These are phyloP conservation scores for Gnetum montanum DNA, from an alignment of 75 land plant species.

Conservation along the genomic window DNA sequence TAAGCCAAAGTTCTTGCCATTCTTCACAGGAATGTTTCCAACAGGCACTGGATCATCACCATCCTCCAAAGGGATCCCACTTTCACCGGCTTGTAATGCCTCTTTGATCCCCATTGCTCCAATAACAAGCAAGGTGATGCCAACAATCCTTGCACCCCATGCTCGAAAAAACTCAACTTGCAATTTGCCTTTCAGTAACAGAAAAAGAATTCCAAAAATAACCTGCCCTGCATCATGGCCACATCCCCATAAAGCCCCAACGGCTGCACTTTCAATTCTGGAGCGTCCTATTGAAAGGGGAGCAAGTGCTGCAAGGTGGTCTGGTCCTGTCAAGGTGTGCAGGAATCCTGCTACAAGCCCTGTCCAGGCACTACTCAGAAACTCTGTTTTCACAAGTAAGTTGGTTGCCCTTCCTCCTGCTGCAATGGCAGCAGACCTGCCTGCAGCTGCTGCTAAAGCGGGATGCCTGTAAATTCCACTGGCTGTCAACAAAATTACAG, in stretches of 20 bases:
- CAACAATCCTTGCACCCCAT: conserved; percentile 41
- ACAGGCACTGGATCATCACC: conserved; percentile 3
- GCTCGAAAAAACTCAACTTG: conserved; percentile 31
- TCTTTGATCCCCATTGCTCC: conserved; percentile 39
- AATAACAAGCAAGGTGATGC: conserved; percentile 30
- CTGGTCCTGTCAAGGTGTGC: conserved; percentile 45
- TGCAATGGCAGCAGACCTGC: conserved; percentile 28
- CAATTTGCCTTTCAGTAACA: conserved; percentile 30
- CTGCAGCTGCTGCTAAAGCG: conserved; percentile 24
- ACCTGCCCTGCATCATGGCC: conserved; percentile 51
- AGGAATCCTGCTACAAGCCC: conserved; percentile 37
- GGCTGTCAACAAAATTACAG: conserved; percentile 23
- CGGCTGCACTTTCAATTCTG: conserved; percentile 35
- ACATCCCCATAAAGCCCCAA: conserved; percentile 50
- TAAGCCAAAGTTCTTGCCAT: conserved; percentile 6
- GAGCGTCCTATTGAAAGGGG: conserved; percentile 39
- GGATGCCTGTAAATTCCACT: conserved; percentile 21
- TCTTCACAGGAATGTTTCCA: not conserved
- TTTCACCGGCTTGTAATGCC: conserved; percentile 16
- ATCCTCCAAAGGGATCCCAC: conserved; percentile 16
- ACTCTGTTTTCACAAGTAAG: conserved; percentile 3
- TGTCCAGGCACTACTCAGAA: conserved; percentile 35
- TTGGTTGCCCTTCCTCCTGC: conserved; percentile 22
- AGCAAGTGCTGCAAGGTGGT: conserved; percentile 45
- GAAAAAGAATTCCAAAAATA: conserved; percentile 38